These are phyloP conservation scores for Zea luxurians DNA, from an alignment of 176 grass and related monocot species.

Conservation along the genomic window DNA sequence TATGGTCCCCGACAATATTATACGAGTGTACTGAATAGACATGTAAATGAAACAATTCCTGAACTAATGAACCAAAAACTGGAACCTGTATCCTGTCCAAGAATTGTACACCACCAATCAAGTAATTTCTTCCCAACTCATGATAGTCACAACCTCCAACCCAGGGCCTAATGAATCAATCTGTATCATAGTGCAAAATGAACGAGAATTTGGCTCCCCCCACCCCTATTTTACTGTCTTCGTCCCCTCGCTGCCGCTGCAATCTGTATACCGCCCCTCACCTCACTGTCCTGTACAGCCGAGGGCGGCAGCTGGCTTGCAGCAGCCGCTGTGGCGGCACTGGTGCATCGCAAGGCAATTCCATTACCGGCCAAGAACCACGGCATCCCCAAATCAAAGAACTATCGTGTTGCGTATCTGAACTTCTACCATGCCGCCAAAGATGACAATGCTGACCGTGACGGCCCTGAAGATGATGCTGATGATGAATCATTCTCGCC, in stretches of 20 bases:
- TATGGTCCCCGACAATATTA: too few relatives aligned
- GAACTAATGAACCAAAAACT: conserved; percentile 41
- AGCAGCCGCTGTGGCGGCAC: conserved; percentile 23
- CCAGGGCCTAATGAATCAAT: conserved; percentile 52
- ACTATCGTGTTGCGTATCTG: conserved; percentile 31
- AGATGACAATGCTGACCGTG: conserved; percentile 34
- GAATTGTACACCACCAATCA: conserved; percentile 68
- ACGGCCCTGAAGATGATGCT: conserved; percentile 29
- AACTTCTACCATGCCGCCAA: conserved; percentile 46
- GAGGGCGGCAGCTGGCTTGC: conserved; percentile 44
- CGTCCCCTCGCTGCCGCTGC: conserved; percentile 16
- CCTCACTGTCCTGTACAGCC: conserved; percentile 64
- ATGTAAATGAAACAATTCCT: conserved; percentile 56
- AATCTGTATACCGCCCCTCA: conserved; percentile 41
- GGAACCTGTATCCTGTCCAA: conserved; percentile 65
- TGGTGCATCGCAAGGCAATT: conserved; percentile 34
- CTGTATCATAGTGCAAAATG: conserved; percentile 46
- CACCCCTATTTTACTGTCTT: conserved; percentile 25
- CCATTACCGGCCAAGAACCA: conserved; percentile 22
- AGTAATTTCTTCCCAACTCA: conserved; percentile 43
- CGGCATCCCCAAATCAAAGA: conserved; percentile 44
- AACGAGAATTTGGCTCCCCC: conserved; percentile 46
- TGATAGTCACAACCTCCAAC: conserved; percentile 25
- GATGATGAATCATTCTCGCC: conserved; percentile 18
- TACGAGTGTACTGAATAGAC: conserved; percentile 33